Evolutionary conservation across 305 asterid genomes (phyloP).

Genomic region (Solanum hybrid): DNA sequence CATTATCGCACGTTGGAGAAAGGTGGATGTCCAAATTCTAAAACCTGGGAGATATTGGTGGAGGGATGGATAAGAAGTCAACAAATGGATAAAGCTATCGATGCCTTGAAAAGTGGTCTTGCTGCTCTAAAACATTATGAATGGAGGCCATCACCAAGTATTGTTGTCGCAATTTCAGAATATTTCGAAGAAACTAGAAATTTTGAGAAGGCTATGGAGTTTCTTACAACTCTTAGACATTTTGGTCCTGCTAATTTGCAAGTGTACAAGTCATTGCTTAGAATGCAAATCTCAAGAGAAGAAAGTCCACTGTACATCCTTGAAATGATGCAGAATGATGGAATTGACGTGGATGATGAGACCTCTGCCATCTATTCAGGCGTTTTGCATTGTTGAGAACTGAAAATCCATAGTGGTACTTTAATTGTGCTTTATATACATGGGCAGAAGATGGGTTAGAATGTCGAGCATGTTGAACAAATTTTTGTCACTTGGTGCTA

Average conservation of each 20-base stretch:
- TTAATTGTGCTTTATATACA: not conserved
- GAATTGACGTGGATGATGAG: constrained; percentile 11
- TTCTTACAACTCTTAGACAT: constrained; percentile 14
- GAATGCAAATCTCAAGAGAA: constrained; percentile 1
- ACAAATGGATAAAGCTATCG: constrained; percentile 18
- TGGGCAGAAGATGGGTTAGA: not conserved
- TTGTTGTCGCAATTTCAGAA: constrained; percentile 13
- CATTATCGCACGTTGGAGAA: constrained; percentile 16
- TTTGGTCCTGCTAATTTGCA: constrained; percentile 14
- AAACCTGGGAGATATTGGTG: constrained; percentile 35
- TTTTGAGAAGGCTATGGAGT: constrained; percentile 19
- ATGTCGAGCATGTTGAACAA: not conserved
- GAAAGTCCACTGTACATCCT: constrained; percentile 7
- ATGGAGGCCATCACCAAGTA: constrained; percentile 26
- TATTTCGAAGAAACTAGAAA: constrained; percentile 9
- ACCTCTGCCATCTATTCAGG: not conserved
- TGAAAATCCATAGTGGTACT: not conserved
- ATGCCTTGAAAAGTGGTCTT: constrained; percentile 16
- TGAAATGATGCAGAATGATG: constrained; percentile 20
- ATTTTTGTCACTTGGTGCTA: not conserved
- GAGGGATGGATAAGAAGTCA: constrained; percentile 25
- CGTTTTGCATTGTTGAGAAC: not conserved
- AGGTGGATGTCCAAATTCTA: constrained; percentile 32
- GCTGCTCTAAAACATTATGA: constrained; percentile 12
- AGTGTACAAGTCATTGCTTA: constrained; percentile 19